Percentiles rank a stretch among this genome's conserved stretches.
phyloP scores from a whole-genome alignment of 1,139 yeast genomes.

The Hyphopichia khmerensis region DNA sequence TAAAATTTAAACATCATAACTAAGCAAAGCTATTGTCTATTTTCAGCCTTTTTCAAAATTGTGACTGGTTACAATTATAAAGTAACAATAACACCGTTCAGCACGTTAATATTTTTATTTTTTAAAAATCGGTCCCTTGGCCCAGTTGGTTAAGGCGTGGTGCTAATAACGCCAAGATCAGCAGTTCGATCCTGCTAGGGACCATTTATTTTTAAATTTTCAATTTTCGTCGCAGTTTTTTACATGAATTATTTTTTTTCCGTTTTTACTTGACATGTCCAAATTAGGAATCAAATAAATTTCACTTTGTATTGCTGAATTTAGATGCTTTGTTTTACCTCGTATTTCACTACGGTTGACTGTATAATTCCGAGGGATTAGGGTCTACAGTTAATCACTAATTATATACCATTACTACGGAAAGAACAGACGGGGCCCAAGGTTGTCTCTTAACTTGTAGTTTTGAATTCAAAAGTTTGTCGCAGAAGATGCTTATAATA shows the following conservation, averaged over 20 bases:
- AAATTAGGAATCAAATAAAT: background rate
- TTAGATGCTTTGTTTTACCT: background rate
- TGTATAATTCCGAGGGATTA: background rate
- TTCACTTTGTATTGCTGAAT: background rate
- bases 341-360: background rate
- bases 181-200: slow-evolving; percentile 89
- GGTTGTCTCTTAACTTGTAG: no score
- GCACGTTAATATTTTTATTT: no score
- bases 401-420: no score
- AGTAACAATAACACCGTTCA: no score
- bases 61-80: no score
- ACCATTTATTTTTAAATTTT: slow-evolving; percentile 41
- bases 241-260: background rate
- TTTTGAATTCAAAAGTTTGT: no score
- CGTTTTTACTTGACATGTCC: slow-evolving; percentile 1
- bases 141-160: slow-evolving; percentile 92
- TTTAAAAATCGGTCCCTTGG: slow-evolving; percentile 60
- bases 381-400: no score
- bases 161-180: slow-evolving; percentile 84
- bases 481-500: no score
- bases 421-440: no score
- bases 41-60: no score
- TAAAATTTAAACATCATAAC: no score
- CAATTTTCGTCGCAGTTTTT: background rate
- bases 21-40: no score